These are phyloP conservation scores for Cryptococcus hybrid DNA, from an alignment of 1,284 basidiomycete species.

Conservation along the genomic window DNA sequence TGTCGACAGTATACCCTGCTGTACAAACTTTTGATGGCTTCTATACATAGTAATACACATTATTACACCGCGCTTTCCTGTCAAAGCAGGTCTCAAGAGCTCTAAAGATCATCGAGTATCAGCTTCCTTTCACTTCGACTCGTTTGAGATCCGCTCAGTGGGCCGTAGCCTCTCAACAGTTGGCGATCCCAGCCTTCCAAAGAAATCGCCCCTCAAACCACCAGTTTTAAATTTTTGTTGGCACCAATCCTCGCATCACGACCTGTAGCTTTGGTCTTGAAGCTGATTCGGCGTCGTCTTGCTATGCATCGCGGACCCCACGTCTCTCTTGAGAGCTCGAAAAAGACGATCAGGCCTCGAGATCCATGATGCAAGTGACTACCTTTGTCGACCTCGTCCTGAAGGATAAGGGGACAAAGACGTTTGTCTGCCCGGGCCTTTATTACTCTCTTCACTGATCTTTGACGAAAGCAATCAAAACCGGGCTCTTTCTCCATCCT, in stretches of 20 bases:
- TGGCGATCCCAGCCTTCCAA: conserved; percentile 11
- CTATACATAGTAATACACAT: no score
- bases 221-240: background rate
- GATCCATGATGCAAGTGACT: conserved; percentile 16
- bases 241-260: conserved; percentile 32
- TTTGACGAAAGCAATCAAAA: conserved; percentile 16
- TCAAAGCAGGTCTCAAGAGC: background rate
- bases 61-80: no score
- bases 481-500: conserved; percentile 7
- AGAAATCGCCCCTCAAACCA: background rate
- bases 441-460: conserved; percentile 10
- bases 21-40: no score
- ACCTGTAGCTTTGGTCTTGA: conserved; percentile 6
- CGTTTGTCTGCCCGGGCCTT: conserved; percentile 24
- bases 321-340: conserved; percentile 8
- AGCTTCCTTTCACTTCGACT: background rate
- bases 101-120: background rate
- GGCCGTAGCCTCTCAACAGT: conserved; percentile 9
- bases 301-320: conserved; percentile 20
- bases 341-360: conserved; percentile 20
- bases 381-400: background rate
- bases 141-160: conserved; percentile 11
- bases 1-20: no score
- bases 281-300: conserved; percentile 23
- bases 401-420: background rate